Base-by-base conservation (phyloP, 139 green algal species). In the Chlamydomonas eustigma region DNA sequence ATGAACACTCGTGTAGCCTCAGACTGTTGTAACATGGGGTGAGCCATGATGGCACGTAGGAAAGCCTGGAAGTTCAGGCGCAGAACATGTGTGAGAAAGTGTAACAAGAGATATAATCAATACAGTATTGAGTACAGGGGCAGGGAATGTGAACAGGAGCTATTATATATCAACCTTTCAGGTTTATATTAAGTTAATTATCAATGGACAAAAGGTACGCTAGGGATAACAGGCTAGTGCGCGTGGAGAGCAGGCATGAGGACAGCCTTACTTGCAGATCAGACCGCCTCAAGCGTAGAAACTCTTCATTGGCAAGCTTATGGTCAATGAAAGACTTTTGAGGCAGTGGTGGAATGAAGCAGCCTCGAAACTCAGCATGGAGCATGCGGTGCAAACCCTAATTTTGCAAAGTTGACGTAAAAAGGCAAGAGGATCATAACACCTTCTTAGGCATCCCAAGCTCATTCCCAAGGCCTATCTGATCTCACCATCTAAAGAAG, bases 291-390 rank as follows among this genome's bases (percentile, higher is more conserved):
- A 87, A 69, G n/a, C 78, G 71, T 12, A 89, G 39, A 75, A 89
- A 88, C 51, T 79, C 79, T 51, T 86, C 78, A 28, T 84, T 74
- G 37, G 64, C 34, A 64, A 39, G 76, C 51, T 82, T 83, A n/a
- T 70, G 79, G 39, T 97, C 90, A 31, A 97, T 80, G 32, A 89
- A 86, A 77, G 87, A 91, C 84, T 97, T 98, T 70, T 96, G 90
- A 12, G 94, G 94, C 58, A 96, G 79, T 0, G 91, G 92, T 32
- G 94, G 94, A 3, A 98, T 85, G 77, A 98, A 95, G 82, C 90
- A 97, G 36, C 94, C 94, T 1, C 88, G 80, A 73, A 95, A 90
- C 34, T 86, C 88, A 24, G 79, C 71, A 32, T 83, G 76, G 30
- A 98, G 81, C 68, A 94, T 51, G 64, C 92, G 86, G 36, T 90